A percentile compares a stretch with the other conserved stretches of the same genome.
Evolutionary conservation across 2,329 filamentous ascomycete genomes (phyloP).

Genomic region (Monilinia polystroma): DNA sequence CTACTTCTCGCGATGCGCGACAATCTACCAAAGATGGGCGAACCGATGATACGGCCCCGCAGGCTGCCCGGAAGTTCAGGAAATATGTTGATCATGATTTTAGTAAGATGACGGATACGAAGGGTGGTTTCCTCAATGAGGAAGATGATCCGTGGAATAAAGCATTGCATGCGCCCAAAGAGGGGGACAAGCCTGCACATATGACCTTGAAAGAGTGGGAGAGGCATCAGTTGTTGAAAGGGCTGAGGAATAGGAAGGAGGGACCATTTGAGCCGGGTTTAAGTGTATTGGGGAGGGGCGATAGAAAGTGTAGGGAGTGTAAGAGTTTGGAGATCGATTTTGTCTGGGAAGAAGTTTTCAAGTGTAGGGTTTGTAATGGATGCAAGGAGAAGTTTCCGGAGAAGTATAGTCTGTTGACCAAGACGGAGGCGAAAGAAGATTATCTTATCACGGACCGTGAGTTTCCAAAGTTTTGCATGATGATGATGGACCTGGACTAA

Average conservation of each 20-base stretch:
- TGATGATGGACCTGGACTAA: conserved; percentile 11
- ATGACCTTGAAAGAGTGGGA: conserved; percentile 96
- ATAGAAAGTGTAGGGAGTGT: conserved; percentile 82
- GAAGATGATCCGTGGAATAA: conserved; percentile 91
- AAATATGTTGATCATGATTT: conserved; percentile 98
- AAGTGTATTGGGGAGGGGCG: conserved; percentile 66
- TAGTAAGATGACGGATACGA: conserved; percentile 96
- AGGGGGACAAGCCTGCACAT: conserved; percentile 72
- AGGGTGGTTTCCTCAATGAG: conserved; percentile 87
- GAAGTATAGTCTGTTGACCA: conserved; percentile 92
- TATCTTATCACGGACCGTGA: conserved; percentile 89
- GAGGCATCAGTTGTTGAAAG: conserved; percentile 70
- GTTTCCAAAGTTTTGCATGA: conserved; percentile 40
- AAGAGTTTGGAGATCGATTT: conserved; percentile 84
- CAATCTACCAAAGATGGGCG: conserved; percentile 41
- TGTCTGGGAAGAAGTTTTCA: conserved; percentile 87
- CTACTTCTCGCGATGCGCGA: conserved; percentile 66
- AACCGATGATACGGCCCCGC: conserved; percentile 39
- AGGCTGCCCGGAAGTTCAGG: conserved; percentile 81
- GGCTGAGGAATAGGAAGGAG: conserved; percentile 68
- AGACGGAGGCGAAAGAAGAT: conserved; percentile 93
- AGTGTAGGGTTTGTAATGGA: conserved; percentile 68
- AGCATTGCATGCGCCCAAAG: conserved; percentile 58
- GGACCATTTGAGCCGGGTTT: conserved; percentile 88
- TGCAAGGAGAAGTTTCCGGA: conserved; percentile 92